Percentiles rank a stretch among this genome's conserved stretches.
Conservation (phyloP, 2,329 filamentous ascomycete genomes). For the Trichothecium sympodiale region DNA sequence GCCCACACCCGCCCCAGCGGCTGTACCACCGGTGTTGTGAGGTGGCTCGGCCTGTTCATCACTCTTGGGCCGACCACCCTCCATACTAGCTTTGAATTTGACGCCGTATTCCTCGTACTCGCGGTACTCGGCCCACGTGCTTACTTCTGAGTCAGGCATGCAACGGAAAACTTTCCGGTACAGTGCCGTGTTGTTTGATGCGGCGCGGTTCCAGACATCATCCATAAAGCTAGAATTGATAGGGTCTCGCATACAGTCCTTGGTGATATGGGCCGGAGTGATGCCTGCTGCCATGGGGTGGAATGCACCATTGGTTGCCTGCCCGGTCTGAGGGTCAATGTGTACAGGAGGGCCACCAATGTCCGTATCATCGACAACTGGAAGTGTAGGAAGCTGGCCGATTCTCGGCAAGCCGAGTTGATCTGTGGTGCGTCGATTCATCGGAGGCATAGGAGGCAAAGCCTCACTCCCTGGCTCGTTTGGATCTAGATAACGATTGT, state of each 20-base stretch:
- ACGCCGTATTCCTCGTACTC: conserved; percentile 69
- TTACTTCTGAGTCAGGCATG: conserved; percentile 92
- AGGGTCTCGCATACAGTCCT: conserved; percentile 92
- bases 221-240: conserved; percentile 72
- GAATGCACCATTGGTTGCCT: conserved; percentile 29
- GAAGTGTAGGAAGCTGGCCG: conserved; percentile 60
- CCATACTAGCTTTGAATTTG: conserved; percentile 61
- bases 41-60: conserved; percentile 37
- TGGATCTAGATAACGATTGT: conserved; percentile 19
- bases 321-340: conserved; percentile 37
- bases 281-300: conserved; percentile 57
- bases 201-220: conserved; percentile 77
- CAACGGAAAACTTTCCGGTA: conserved; percentile 91
- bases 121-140: conserved; percentile 86
- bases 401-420: conserved; percentile 57
- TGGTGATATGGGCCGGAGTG: conserved; percentile 60
- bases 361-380: conserved; percentile 65
- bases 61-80: conserved; percentile 33
- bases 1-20: conserved; percentile 28
- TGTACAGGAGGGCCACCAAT: conserved; percentile 63
- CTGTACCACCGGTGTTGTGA: conserved; percentile 17
- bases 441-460: conserved; percentile 46
- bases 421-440: conserved; percentile 51
- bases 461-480: conserved; percentile 29
- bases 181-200: conserved; percentile 90